Conservation (phyloP, 345 rosid species). For the Odontarrhena argentea region DNA sequence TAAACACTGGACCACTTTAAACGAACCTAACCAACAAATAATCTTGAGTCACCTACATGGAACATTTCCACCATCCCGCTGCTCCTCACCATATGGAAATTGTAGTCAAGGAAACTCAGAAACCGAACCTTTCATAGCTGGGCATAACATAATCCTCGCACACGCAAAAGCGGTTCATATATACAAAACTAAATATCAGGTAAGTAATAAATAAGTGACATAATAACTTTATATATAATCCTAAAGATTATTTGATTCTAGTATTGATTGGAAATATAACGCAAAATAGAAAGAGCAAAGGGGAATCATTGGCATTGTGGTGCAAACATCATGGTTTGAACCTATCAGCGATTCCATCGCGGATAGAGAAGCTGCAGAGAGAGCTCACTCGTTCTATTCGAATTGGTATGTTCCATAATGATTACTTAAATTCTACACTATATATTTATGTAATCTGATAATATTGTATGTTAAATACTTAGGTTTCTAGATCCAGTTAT, state of each 20-base stretch:
- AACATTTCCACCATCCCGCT: constrained; percentile 47
- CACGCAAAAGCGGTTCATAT: constrained; percentile 58
- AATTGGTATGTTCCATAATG: constrained; percentile 50
- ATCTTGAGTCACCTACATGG: constrained; percentile 46
- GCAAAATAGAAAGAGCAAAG: constrained; percentile 47
- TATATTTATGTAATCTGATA: background rate
- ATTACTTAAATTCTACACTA: background rate
- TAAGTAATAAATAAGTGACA: constrained; percentile 20
- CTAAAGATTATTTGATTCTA: background rate
- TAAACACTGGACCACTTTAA: constrained; percentile 59
- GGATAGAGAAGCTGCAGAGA: constrained; percentile 57
- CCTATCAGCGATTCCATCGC: constrained; percentile 54
- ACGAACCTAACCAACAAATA: constrained; percentile 54
- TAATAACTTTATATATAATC: constrained; percentile 1
- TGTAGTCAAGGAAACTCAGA: constrained; percentile 58
- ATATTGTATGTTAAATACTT: background rate
- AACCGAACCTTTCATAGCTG: constrained; percentile 55
- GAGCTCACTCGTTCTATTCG: constrained; percentile 65
- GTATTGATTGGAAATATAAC: background rate
- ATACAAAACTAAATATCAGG: constrained; percentile 64
- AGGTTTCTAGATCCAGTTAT: constrained; percentile 74
- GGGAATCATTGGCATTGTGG: constrained; percentile 64
- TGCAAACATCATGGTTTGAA: constrained; percentile 63
- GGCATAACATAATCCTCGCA: constrained; percentile 59
- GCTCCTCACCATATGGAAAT: constrained; percentile 52